A percentile compares a stretch with the other conserved stretches of the same genome.
phyloP scores from a whole-genome alignment of 306 rosid genomes.

The Casuarina equisetifolia region DNA sequence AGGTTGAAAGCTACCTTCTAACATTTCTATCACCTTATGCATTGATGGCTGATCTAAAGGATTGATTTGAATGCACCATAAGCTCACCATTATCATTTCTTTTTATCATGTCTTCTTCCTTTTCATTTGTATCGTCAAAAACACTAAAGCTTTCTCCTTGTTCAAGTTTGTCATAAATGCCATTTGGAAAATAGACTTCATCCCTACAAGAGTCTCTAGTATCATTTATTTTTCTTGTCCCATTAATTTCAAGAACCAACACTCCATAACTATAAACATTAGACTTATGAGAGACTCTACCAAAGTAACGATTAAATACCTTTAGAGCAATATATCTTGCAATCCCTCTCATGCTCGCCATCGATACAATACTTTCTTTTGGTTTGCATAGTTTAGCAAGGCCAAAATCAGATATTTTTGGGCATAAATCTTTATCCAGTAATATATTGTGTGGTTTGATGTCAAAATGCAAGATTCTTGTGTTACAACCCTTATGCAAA shows the following conservation, averaged over 20 bases:
- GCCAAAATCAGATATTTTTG: conserved; percentile 15
- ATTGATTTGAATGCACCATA: conserved; percentile 7
- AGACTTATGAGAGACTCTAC: conserved; percentile 32
- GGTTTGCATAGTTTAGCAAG: conserved; percentile 4
- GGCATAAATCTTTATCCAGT: conserved; percentile 3
- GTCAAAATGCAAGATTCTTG: conserved; percentile 14
- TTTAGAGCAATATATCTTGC: conserved; percentile 36
- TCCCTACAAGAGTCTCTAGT: background rate
- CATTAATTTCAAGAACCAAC: conserved; percentile 29
- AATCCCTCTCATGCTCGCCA: conserved; percentile 35
- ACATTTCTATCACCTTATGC: conserved; percentile 9
- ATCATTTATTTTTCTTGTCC: background rate
- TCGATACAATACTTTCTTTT: conserved; percentile 4
- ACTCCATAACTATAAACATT: conserved; percentile 46
- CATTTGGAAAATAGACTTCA: background rate
- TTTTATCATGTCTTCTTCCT: background rate
- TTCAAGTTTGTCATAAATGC: background rate
- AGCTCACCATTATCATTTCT: background rate
- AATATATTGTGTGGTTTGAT: conserved; percentile 16
- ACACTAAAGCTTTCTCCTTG: background rate
- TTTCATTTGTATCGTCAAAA: too few species aligned
- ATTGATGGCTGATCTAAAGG: conserved; percentile 9
- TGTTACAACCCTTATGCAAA: conserved; percentile 2
- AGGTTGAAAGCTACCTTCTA: background rate
- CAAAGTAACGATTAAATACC: conserved; percentile 15